Percentiles rank a stretch among this genome's conserved stretches.
phyloP scores from a whole-genome alignment of 2,329 filamentous ascomycete species.

The Botrytis porri region DNA sequence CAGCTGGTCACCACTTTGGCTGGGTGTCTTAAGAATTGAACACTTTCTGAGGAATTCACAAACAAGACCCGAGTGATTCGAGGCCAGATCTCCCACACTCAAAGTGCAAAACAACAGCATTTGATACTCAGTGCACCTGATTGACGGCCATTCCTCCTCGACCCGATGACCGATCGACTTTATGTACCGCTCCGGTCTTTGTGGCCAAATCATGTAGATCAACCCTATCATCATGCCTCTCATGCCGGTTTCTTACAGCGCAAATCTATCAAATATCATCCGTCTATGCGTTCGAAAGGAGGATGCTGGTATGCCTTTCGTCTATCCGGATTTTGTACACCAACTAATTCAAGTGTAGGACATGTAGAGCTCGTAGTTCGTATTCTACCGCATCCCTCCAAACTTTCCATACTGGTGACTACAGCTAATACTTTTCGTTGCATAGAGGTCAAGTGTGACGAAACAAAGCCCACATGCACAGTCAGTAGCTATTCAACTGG shows the following conservation, averaged over 20 bases:
- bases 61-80: not conserved
- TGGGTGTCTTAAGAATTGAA: not conserved
- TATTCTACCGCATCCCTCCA: not conserved
- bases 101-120: not conserved
- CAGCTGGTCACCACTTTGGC: not conserved
- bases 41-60: not conserved
- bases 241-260: not conserved
- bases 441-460: constrained; percentile 17
- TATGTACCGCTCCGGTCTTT: no score
- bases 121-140: no score
- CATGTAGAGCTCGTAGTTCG: constrained; percentile 18
- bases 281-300: not conserved
- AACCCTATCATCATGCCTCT: not conserved
- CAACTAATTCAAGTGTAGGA: constrained; percentile 4
- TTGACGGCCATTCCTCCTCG: not conserved
- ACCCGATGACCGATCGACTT: not conserved
- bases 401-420: not conserved
- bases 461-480: not conserved
- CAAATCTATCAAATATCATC: not conserved
- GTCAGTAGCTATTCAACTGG: not conserved
- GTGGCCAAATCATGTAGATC: not conserved
- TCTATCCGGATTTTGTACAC: not conserved
- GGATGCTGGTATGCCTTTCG: constrained; percentile 9
- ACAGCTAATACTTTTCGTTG: not conserved
- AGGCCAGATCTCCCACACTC: not conserved